A percentile compares a stretch with the other conserved stretches of the same genome.
Conservation (phyloP, 768 basidiomycete species). For the Podaxis sp. region DNA sequence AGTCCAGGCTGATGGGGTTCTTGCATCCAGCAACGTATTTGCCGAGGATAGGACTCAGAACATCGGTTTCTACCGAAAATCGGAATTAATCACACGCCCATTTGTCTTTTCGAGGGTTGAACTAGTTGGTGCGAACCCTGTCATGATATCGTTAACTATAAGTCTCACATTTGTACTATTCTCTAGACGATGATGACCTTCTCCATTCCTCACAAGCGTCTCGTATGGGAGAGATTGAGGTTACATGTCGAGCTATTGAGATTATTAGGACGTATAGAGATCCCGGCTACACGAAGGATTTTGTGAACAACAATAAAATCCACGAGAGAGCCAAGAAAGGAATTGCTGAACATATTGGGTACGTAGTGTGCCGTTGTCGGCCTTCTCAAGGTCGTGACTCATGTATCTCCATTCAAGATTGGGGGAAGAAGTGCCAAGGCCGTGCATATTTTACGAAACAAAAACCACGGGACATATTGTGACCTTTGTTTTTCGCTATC, state of each 20-base stretch:
- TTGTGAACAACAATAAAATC: not conserved
- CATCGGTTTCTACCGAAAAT: conserved; percentile 1
- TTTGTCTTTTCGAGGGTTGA: conserved; percentile 14
- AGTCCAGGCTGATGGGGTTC: not conserved
- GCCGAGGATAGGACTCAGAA: not conserved
- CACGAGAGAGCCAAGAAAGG: conserved; percentile 1
- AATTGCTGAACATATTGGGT: not conserved
- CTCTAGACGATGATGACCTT: not conserved
- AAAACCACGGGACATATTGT: not conserved
- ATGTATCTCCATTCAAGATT: not conserved
- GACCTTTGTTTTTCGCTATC: not conserved
- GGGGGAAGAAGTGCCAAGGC: not conserved
- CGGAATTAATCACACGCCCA: not conserved
- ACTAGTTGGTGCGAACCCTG: conserved; percentile 6
- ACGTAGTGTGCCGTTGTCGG: not conserved
- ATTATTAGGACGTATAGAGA: not conserved
- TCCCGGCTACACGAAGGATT: not conserved
- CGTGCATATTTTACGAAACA: not conserved
- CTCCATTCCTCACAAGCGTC: not conserved
- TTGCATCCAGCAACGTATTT: not conserved
- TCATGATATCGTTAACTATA: not conserved
- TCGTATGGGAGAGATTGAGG: conserved; percentile 2
- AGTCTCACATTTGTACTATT: not conserved
- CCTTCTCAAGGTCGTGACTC: not conserved
- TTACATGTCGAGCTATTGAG: not conserved